Conservation (phyloP, 2,329 filamentous ascomycete genomes). For the Trichoderma sp. region DNA sequence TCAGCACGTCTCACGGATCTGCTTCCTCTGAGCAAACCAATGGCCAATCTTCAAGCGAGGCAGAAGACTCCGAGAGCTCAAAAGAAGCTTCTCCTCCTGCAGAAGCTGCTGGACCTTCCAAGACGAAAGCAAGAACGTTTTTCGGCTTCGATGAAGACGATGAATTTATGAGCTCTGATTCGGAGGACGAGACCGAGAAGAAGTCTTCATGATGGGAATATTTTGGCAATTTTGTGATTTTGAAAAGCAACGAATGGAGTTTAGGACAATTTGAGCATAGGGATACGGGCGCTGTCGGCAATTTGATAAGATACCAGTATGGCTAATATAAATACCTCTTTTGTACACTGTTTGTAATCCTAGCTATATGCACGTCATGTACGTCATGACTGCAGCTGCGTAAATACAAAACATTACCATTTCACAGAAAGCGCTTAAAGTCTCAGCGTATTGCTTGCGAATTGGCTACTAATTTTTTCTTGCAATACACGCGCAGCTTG, state of each 20-base stretch:
- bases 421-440: conserved; percentile 25
- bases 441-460: conserved; percentile 33
- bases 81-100: conserved; percentile 56
- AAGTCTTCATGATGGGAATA: conserved; percentile 3
- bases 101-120: conserved; percentile 45
- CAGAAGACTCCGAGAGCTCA: conserved; percentile 47
- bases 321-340: background rate
- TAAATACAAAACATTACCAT: background rate
- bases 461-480: conserved; percentile 38
- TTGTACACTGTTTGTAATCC: background rate
- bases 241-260: conserved; percentile 17
- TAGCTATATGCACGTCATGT: conserved; percentile 2
- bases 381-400: conserved; percentile 18
- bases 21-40: conserved; percentile 43
- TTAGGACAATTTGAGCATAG: background rate
- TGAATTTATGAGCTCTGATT: conserved; percentile 69
- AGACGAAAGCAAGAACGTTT: conserved; percentile 55
- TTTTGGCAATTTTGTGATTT: background rate
- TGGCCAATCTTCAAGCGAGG: conserved; percentile 40
- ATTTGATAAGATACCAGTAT: conserved; percentile 19
- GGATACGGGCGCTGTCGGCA: background rate
- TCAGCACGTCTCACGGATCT: conserved; percentile 57
- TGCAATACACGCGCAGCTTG: conserved; percentile 46
- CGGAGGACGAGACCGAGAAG: conserved; percentile 43
- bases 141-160: conserved; percentile 82